These are phyloP conservation scores for Amaranthus cruentus DNA, from an alignment of 148 eudicot species.

Conservation along the genomic window DNA sequence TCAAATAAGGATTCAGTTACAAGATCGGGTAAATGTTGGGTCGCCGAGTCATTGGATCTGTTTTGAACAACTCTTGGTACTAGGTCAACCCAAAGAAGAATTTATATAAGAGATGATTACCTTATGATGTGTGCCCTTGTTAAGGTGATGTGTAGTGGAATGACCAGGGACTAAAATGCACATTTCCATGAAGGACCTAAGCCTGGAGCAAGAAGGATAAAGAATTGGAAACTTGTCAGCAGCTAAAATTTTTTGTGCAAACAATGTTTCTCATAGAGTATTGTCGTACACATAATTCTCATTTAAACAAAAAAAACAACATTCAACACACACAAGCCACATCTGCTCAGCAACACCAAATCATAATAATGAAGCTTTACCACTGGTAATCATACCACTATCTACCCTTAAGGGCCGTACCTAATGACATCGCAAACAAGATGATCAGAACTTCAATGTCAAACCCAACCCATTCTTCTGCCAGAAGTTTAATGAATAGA, in stretches of 20 bases:
- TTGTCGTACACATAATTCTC: neutral
- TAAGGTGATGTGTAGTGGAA: slow-evolving; percentile 46
- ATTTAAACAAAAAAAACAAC: neutral
- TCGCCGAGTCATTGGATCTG: no score
- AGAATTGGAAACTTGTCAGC: neutral
- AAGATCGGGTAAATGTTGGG: no score
- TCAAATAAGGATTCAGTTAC: no score
- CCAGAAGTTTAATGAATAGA: no score
- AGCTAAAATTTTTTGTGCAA: neutral
- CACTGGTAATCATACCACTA: neutral
- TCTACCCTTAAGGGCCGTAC: neutral
- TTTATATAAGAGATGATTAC: slow-evolving; percentile 30
- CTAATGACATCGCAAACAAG: neutral
- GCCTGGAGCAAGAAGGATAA: slow-evolving; percentile 43
- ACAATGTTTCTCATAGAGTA: neutral
- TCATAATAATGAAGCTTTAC: neutral
- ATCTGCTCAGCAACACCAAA: neutral
- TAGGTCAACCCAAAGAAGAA: neutral
- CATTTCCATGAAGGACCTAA: slow-evolving; percentile 92
- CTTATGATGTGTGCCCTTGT: slow-evolving; percentile 33
- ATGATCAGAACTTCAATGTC: neutral
- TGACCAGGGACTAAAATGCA: slow-evolving; percentile 82
- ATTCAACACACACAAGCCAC: neutral
- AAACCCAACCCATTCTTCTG: neutral
- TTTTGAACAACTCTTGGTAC: no score